Percentiles rank a stretch among this genome's conserved stretches.
phyloP scores from a whole-genome alignment of 1,284 basidiomycete species.

The Dichomitus squalens region DNA sequence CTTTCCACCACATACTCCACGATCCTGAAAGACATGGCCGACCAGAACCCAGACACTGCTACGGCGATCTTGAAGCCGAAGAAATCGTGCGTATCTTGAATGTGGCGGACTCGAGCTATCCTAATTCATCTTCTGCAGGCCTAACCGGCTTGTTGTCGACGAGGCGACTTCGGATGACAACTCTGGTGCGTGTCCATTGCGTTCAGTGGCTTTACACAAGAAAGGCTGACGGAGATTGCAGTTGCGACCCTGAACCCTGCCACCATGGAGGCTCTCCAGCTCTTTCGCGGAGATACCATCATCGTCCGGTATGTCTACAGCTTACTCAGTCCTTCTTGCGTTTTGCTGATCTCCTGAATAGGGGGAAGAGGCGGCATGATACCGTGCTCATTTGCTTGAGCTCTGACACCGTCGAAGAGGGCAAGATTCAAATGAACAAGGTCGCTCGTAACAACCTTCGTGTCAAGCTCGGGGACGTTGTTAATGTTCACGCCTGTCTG shows the following conservation, averaged over 20 bases:
- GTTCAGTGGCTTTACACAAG: background rate
- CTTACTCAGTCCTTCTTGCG: background rate
- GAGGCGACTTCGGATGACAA: slow-evolving; percentile 92
- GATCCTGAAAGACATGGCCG: slow-evolving; percentile 30
- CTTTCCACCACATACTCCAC: slow-evolving; percentile 21
- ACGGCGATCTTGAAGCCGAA: slow-evolving; percentile 94
- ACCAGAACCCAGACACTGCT: slow-evolving; percentile 86
- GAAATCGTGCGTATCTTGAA: slow-evolving; percentile 79
- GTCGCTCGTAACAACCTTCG: slow-evolving; percentile 98
- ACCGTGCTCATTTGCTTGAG: slow-evolving; percentile 95
- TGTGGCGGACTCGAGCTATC: slow-evolving; percentile 12
- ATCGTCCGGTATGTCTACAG: slow-evolving; percentile 71
- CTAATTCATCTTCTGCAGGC: slow-evolving; percentile 49
- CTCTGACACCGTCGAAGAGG: slow-evolving; percentile 96
- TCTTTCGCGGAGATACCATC: slow-evolving; percentile 96
- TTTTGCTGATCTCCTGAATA: slow-evolving; percentile 30
- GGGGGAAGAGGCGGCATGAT: slow-evolving; percentile 95
- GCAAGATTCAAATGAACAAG: slow-evolving; percentile 98
- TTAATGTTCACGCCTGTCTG: slow-evolving; percentile 93
- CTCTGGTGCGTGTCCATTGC: slow-evolving; percentile 59
- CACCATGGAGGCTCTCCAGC: slow-evolving; percentile 93
- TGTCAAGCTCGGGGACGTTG: slow-evolving; percentile 96
- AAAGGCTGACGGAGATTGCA: slow-evolving; percentile 26
- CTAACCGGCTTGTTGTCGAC: slow-evolving; percentile 94
- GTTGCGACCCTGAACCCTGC: slow-evolving; percentile 94